Evolutionary conservation across 768 basidiomycete species (phyloP).

Genomic region (Trametes maxima): DNA sequence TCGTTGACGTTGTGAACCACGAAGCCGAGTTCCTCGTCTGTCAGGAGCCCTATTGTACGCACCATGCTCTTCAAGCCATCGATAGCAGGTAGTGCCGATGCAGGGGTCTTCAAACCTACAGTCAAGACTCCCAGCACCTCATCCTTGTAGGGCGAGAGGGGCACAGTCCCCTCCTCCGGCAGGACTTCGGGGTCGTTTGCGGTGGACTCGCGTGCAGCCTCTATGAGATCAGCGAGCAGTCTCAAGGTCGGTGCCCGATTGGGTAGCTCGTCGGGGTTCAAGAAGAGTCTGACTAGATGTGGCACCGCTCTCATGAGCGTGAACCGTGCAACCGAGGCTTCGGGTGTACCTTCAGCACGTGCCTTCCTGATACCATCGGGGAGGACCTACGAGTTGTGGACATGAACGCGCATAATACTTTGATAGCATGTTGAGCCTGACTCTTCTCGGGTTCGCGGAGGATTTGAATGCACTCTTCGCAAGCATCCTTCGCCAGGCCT

Average conservation of each 20-base stretch:
- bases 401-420: constrained; percentile 77
- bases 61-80: constrained; percentile 66
- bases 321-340: constrained; percentile 71
- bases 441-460: constrained; percentile 92
- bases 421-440: constrained; percentile 86
- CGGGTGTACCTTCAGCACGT: not conserved
- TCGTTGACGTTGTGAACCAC: constrained; percentile 78
- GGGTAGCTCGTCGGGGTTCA: constrained; percentile 66
- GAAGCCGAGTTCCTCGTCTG: constrained; percentile 75
- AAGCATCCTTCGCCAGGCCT: constrained; percentile 72
- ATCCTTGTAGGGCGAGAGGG: constrained; percentile 70
- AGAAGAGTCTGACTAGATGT: constrained; percentile 77
- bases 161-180: constrained; percentile 31
- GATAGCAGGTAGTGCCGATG: constrained; percentile 61
- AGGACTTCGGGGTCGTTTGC: constrained; percentile 27
- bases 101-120: constrained; percentile 54
- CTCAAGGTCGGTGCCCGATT: constrained; percentile 68
- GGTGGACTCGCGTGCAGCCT: constrained; percentile 50
- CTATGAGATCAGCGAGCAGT: constrained; percentile 67
- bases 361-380: not conserved
- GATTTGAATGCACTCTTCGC: constrained; percentile 77
- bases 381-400: constrained; percentile 70
- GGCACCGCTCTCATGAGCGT: constrained; percentile 70
- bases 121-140: constrained; percentile 67
- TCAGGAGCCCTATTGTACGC: constrained; percentile 62